Conservation (phyloP, 2,329 filamentous ascomycete species). For the Aureobasidium sp. region DNA sequence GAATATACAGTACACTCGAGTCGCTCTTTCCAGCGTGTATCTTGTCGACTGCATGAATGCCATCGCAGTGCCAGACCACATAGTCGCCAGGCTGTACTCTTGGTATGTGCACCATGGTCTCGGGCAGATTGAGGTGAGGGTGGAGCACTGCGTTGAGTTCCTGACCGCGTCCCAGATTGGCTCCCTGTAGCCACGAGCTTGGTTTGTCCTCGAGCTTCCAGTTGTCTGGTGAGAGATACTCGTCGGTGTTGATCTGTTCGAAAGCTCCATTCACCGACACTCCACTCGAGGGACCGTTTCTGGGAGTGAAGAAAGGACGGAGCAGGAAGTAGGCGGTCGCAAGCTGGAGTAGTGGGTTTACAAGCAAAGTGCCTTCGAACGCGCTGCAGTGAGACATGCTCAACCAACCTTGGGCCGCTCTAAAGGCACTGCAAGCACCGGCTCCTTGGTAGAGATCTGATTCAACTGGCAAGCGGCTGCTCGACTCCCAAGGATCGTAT, state of each 20-base stretch:
- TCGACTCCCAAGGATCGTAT: slow-evolving; percentile 71
- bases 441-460: slow-evolving; percentile 73
- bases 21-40: slow-evolving; percentile 46
- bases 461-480: slow-evolving; percentile 56
- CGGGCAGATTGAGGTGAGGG: slow-evolving; percentile 58
- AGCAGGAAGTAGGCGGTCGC: slow-evolving; percentile 74
- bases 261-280: slow-evolving; percentile 23
- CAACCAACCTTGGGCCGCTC: slow-evolving; percentile 87
- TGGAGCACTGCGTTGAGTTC: slow-evolving; percentile 57
- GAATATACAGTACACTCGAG: slow-evolving; percentile 52
- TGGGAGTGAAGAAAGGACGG: slow-evolving; percentile 68
- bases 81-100: slow-evolving; percentile 63
- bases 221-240: slow-evolving; percentile 45
- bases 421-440: slow-evolving; percentile 74
- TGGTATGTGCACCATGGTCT: slow-evolving; percentile 64
- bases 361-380: slow-evolving; percentile 67
- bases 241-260: slow-evolving; percentile 35
- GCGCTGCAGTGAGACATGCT: slow-evolving; percentile 65
- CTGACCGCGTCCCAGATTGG: slow-evolving; percentile 58
- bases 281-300: slow-evolving; percentile 29
- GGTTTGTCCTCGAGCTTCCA: slow-evolving; percentile 50
- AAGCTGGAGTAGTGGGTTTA: slow-evolving; percentile 68
- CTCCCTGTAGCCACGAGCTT: slow-evolving; percentile 59
- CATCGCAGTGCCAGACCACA: slow-evolving; percentile 61
- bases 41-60: slow-evolving; percentile 71